phyloP scores from a whole-genome alignment of 192 early-diverging fungal species.

The Dispira simplex region DNA sequence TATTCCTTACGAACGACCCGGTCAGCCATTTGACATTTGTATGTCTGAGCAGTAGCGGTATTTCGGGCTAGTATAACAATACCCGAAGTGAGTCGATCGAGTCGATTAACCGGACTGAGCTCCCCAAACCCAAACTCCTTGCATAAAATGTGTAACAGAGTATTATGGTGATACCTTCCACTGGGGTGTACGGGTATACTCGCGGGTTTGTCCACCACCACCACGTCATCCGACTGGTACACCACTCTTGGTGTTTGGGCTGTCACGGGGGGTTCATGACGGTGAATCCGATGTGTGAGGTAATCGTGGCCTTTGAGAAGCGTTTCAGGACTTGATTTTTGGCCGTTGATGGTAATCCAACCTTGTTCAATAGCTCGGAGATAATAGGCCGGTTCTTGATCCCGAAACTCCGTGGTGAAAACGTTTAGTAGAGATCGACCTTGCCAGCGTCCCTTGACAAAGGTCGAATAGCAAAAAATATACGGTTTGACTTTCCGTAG shows the following conservation, averaged over 20 bases:
- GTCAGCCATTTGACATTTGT: conserved; percentile 46
- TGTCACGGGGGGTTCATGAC: conserved; percentile 85
- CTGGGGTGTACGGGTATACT: conserved; percentile 72
- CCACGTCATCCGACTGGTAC: conserved; percentile 35
- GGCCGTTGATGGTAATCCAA: conserved; percentile 64
- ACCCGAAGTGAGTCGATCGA: conserved; percentile 91
- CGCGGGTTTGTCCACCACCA: conserved; percentile 81
- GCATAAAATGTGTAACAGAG: conserved; percentile 49
- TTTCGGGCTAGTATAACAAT: conserved; percentile 64
- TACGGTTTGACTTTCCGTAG: conserved; percentile 81
- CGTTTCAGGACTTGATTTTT: conserved; percentile 35
- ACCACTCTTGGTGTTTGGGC: conserved; percentile 47
- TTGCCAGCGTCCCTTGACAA: conserved; percentile 85
- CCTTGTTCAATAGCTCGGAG: conserved; percentile 62
- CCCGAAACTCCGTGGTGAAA: conserved; percentile 78
- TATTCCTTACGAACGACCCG: conserved; percentile 77
- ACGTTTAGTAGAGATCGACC: conserved; percentile 59
- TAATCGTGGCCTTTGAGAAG: conserved; percentile 63
- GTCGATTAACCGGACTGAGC: conserved; percentile 61
- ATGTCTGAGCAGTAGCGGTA: conserved; percentile 33
- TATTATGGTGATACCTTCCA: conserved; percentile 82
- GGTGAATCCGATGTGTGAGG: conserved; percentile 70
- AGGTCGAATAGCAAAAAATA: conserved; percentile 59
- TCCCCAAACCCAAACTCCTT: conserved; percentile 35
- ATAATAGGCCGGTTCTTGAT: conserved; percentile 67